A percentile compares a stretch with the other conserved stretches of the same genome.
Evolutionary conservation across 2,329 filamentous ascomycete species (phyloP).

Genomic region (Diaporthe destruens): DNA sequence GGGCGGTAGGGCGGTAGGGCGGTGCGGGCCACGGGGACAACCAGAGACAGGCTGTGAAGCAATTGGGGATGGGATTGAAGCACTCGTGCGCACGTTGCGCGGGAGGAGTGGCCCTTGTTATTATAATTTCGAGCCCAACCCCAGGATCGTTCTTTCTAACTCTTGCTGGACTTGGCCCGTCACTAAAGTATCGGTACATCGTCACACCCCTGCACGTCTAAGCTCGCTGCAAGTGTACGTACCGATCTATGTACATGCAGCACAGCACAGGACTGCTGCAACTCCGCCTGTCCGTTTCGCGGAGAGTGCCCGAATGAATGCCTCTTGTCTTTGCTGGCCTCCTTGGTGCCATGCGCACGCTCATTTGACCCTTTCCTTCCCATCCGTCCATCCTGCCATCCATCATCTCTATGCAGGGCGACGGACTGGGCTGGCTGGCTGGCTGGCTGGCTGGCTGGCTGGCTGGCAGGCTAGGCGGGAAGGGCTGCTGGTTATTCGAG

Average conservation of each 20-base stretch:
- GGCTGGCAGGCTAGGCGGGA: neutral
- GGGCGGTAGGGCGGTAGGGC: neutral
- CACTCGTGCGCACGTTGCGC: constrained; percentile 1
- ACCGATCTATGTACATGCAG: neutral
- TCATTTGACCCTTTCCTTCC: constrained; percentile 1
- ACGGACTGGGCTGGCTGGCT: constrained; percentile 14
- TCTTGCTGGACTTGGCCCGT: constrained; percentile 31
- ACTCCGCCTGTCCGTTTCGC: constrained; percentile 27
- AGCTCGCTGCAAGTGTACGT: constrained; percentile 5
- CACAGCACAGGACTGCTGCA: constrained; percentile 7
- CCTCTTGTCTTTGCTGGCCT: neutral
- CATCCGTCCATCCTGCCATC: neutral
- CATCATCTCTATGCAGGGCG: constrained; percentile 7
- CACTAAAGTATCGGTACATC: constrained; percentile 25
- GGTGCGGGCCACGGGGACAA: neutral
- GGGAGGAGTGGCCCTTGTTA: constrained; percentile 28
- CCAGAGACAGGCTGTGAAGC: constrained; percentile 11
- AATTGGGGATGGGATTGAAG: neutral
- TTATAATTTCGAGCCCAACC: constrained; percentile 28
- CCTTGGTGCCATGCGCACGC: constrained; percentile 30
- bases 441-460: neutral
- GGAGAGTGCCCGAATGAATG: constrained; percentile 17
- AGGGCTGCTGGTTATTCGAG: neutral
- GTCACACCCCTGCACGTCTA: constrained; percentile 8
- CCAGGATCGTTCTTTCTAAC: constrained; percentile 5